Evolutionary conservation across 768 basidiomycete species (phyloP).

Genomic region (Pulveroboletus sp.): DNA sequence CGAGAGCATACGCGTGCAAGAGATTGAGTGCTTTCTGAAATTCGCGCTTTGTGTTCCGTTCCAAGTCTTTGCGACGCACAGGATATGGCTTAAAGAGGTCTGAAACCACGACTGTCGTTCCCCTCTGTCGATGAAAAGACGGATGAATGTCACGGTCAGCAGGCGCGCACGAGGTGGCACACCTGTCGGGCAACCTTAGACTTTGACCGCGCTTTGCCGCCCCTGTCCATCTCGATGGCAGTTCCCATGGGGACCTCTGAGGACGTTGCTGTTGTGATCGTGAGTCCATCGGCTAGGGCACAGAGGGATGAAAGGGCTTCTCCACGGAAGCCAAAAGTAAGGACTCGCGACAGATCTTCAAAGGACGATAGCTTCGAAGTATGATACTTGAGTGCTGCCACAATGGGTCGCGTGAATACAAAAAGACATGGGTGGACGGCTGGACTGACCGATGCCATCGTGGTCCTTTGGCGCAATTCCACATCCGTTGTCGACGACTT

Average conservation of each 20-base stretch:
- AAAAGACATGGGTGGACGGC: not conserved
- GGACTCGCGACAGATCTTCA: constrained; percentile 63
- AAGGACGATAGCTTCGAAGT: constrained; percentile 87
- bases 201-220: constrained; percentile 53
- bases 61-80: constrained; percentile 88
- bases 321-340: constrained; percentile 91
- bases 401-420: not conserved
- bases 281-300: constrained; percentile 67
- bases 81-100: constrained; percentile 79
- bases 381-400: constrained; percentile 79
- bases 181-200: constrained; percentile 78
- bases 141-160: not conserved
- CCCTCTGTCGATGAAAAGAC: constrained; percentile 48
- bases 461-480: constrained; percentile 80
- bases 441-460: constrained; percentile 63
- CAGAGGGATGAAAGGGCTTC: constrained; percentile 95
- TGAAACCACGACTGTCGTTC: constrained; percentile 74
- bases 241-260: constrained; percentile 74
- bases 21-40: constrained; percentile 80
- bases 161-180: constrained; percentile 11
- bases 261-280: constrained; percentile 68
- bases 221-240: constrained; percentile 63
- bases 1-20: constrained; percentile 84
- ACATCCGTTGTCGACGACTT: constrained; percentile 89
- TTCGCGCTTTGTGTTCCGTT: constrained; percentile 84